Percentiles rank a stretch among this genome's conserved stretches.
These are phyloP conservation scores for Pestalotiopsis sp. DNA, from an alignment of 2,329 filamentous ascomycete genomes.

Conservation along the genomic window DNA sequence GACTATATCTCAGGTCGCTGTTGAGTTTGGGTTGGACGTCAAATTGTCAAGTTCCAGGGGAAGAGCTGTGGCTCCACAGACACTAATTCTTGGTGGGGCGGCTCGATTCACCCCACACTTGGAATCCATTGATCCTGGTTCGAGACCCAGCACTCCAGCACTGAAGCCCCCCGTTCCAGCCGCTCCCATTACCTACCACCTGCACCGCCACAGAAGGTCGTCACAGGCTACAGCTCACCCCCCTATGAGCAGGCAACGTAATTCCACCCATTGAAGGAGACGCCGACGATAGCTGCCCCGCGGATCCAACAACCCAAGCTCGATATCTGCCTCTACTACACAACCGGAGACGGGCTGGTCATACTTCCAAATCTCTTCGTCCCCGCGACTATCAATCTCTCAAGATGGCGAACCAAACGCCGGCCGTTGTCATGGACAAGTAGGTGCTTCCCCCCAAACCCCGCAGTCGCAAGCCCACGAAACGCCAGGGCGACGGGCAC, in stretches of 20 bases:
- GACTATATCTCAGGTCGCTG: neutral
- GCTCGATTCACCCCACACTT: neutral
- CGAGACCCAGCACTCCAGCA: neutral
- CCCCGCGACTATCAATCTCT: constrained; percentile 16
- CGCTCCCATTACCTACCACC: neutral
- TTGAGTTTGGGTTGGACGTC: neutral
- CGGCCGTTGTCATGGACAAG: constrained; percentile 99
- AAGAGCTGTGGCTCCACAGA: neutral
- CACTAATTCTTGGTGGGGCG: neutral
- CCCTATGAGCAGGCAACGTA: neutral
- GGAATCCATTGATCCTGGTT: neutral
- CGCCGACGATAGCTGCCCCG: constrained; percentile 6
- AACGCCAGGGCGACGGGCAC: too few species aligned
- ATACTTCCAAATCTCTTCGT: neutral
- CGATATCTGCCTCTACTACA: neutral
- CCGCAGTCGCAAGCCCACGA: constrained; percentile 18
- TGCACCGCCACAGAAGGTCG: constrained; percentile 12
- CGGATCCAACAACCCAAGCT: neutral
- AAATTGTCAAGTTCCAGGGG: neutral
- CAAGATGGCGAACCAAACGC: constrained; percentile 95
- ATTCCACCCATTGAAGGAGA: neutral
- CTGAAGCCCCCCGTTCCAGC: neutral
- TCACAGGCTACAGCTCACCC: constrained; percentile 6
- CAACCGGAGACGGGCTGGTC: neutral
- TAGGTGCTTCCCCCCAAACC: constrained; percentile 56